Conservation (phyloP, 2,329 filamentous ascomycete genomes). For the Beauveria caledonica region DNA sequence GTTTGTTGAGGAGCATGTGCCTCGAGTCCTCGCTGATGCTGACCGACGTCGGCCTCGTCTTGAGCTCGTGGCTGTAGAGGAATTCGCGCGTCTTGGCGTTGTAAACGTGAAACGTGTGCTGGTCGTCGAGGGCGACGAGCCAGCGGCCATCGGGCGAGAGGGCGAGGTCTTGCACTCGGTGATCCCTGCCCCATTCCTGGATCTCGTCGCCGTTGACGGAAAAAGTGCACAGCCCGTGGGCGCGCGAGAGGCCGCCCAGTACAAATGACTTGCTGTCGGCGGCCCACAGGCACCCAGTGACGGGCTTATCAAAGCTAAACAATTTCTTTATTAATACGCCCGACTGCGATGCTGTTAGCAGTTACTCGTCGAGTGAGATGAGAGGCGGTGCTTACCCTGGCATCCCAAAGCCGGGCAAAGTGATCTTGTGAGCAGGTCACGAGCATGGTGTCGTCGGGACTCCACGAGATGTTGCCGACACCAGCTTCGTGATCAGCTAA, state of each 20-base stretch:
- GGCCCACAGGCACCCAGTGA: conserved; percentile 86
- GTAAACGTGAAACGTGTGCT: conserved; percentile 69
- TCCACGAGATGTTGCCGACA: conserved; percentile 81
- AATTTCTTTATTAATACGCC: conserved; percentile 57
- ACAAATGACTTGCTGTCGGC: conserved; percentile 70
- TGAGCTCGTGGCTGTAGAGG: conserved; percentile 60
- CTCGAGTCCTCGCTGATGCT: conserved; percentile 74
- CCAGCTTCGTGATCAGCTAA: conserved; percentile 60
- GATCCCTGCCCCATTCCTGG: conserved; percentile 59
- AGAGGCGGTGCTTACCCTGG: conserved; percentile 41
- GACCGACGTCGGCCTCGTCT: conserved; percentile 67
- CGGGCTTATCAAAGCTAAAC: conserved; percentile 68
- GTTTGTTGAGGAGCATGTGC: conserved; percentile 74
- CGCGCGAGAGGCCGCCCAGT: conserved; percentile 65
- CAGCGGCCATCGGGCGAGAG: conserved; percentile 72
- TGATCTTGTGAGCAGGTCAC: conserved; percentile 75
- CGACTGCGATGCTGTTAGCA: conserved; percentile 36
- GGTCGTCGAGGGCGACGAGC: conserved; percentile 68
- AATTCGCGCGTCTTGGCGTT: conserved; percentile 68
- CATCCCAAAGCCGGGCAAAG: conserved; percentile 68
- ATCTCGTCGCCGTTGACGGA: conserved; percentile 53
- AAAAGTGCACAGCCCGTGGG: conserved; percentile 62
- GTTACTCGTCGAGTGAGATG: neutral
- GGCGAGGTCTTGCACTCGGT: conserved; percentile 78
- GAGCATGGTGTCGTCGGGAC: conserved; percentile 79